Evolutionary conservation across 306 rosid genomes (phyloP).

Genomic region (Lablab purpureus): DNA sequence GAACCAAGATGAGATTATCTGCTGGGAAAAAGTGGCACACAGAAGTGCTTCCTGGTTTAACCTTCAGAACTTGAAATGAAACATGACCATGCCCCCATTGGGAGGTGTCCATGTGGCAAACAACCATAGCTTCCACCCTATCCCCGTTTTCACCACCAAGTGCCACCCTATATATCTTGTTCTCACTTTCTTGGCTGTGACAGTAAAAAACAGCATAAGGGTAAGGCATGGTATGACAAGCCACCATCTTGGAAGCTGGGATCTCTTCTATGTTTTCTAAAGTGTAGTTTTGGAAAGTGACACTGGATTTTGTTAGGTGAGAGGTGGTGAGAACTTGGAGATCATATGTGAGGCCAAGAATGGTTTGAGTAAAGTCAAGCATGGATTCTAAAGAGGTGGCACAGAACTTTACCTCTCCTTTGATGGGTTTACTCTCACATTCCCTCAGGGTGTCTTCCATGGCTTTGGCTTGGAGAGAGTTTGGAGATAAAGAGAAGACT

Average conservation of each 20-base stretch:
- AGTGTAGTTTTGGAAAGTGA: constrained; percentile 74
- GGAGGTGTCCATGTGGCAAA: constrained; percentile 86
- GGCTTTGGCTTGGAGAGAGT: constrained; percentile 77
- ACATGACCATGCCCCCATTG: constrained; percentile 72
- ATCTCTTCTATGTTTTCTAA: constrained; percentile 53
- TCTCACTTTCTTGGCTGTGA: constrained; percentile 65
- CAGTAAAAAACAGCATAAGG: constrained; percentile 77
- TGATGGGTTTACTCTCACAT: constrained; percentile 69
- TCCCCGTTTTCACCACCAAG: constrained; percentile 73
- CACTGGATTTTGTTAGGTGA: constrained; percentile 58
- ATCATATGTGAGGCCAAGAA: constrained; percentile 48
- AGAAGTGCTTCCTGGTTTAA: constrained; percentile 63
- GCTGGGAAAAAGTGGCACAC: constrained; percentile 92
- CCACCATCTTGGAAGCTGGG: constrained; percentile 70
- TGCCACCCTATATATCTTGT: constrained; percentile 54
- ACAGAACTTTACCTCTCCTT: constrained; percentile 76
- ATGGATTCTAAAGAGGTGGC: constrained; percentile 82
- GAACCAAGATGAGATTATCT: constrained; percentile 67
- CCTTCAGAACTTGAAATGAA: constrained; percentile 65
- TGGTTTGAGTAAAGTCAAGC: constrained; percentile 58
- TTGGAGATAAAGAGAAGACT: constrained; percentile 56
- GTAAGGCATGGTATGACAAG: constrained; percentile 87
- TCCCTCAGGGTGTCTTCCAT: constrained; percentile 63
- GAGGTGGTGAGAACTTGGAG: constrained; percentile 54
- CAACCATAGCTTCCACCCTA: constrained; percentile 65